Evolutionary conservation across 2,329 filamentous ascomycete species (phyloP), one percentile per base, ranked within the genome.

Genomic region (Aspergillus floridensis): DNA sequence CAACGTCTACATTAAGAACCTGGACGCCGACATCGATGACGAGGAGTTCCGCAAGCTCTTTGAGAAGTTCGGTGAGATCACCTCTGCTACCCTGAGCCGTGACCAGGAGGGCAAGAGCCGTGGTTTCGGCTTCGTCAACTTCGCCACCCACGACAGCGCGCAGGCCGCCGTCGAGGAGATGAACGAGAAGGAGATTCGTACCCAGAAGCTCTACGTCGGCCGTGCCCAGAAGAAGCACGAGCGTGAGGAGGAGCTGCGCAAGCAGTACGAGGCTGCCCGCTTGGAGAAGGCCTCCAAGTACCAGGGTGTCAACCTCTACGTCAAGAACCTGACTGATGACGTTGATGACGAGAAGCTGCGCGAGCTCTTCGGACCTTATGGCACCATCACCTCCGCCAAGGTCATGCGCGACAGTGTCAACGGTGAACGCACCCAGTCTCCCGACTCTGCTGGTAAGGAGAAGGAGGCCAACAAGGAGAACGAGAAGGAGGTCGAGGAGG

Each of bases 141-240:
- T 89, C 82, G 87, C 91, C 72, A 91, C 89, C 72, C 95, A 99
- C 77, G 93, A 96, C 77, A 86, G 86, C 74, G 95, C 95, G 63
- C 79, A 86, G 72, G 86, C 87, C 78, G 93, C 95, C 65, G 95
- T 98, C 60, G 93, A 97, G 0, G 88, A 92, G 67, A 87, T 99
- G 67, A 93, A 99, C 78, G 88, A 91, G 75, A 92, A 88, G 72
- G 93, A 98, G 55, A 92, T 96, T 85, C 90, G 90, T 74, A 90
- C 91, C 63, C 92, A 98, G 83, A 95, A 96, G 76, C 87, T 99
- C 62, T 99, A 99, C 75, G 95, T 99, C 68, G 95, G 95, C 69
- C 93, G 95, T 77, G 95, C 95, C 59, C 95, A 98, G 85, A 99
- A 99, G 91, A 99, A 99, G 86, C 95, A 98, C 77, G 95, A 99